These are phyloP conservation scores for Scenedesmus sp. DNA, from an alignment of 163 green algal species.

Conservation along the genomic window DNA sequence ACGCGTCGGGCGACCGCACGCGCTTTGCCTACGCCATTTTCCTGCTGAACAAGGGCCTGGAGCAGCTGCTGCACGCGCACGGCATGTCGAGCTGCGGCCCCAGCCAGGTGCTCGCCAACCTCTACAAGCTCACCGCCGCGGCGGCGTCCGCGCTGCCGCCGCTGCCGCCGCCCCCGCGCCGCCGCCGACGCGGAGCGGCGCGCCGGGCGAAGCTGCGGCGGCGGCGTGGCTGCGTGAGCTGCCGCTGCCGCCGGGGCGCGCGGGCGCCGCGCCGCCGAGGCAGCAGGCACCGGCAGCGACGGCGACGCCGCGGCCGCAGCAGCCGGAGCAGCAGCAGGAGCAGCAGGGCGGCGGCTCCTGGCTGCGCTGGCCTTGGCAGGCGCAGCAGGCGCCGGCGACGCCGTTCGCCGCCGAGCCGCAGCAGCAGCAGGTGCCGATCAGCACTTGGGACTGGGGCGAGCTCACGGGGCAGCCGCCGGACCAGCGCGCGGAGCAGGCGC, in stretches of 20 bases:
- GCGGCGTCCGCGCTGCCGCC: constrained; percentile 44
- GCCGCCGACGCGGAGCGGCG: not conserved
- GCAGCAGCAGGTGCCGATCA: constrained; percentile 23
- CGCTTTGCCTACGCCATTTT: constrained; percentile 83
- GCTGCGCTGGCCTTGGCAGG: constrained; percentile 21
- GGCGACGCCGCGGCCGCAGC: not conserved
- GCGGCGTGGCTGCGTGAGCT: not conserved
- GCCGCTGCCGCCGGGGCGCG: not conserved
- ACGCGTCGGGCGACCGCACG: constrained; percentile 65
- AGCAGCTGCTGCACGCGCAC: constrained; percentile 76
- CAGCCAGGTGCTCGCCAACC: constrained; percentile 66
- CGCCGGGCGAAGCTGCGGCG: too few species aligned
- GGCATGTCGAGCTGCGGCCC: constrained; percentile 63
- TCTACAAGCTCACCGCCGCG: constrained; percentile 69
- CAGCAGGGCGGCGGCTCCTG: not conserved
- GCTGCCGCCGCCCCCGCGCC: not conserved
- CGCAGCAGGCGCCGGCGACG: too few species aligned
- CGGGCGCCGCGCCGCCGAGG: not conserved
- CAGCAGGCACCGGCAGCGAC: not conserved
- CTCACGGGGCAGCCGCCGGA: not conserved
- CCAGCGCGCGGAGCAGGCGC: not conserved
- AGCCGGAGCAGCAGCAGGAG: constrained; percentile 1
- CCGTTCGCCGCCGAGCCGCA: not conserved
- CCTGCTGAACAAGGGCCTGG: constrained; percentile 80
- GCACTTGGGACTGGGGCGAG: constrained; percentile 29